Evolutionary conservation across 1,139 yeast species (phyloP).

Genomic region (Saccharomyces uvarum): DNA sequence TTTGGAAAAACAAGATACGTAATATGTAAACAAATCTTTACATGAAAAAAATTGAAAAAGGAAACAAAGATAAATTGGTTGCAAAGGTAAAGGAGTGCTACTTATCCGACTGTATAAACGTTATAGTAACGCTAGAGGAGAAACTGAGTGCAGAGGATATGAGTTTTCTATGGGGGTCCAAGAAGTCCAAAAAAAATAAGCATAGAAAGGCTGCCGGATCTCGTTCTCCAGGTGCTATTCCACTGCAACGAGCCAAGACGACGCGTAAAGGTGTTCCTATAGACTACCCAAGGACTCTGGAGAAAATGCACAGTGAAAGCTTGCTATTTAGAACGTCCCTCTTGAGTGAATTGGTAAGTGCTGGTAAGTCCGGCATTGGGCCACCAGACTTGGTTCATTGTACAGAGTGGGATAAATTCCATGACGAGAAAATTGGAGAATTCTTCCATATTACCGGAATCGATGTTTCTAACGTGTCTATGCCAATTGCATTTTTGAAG

Average conservation of each 20-base stretch:
- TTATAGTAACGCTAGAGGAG: neutral
- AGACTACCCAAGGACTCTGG: constrained; percentile 22
- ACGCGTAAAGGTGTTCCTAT: neutral
- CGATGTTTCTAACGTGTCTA: constrained; percentile 50
- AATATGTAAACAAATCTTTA: neutral
- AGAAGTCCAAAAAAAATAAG: neutral
- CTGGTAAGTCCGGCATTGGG: constrained; percentile 42
- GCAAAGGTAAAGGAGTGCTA: neutral
- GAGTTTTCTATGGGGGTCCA: neutral
- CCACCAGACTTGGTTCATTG: constrained; percentile 84
- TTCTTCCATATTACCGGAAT: constrained; percentile 46
- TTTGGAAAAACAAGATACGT: neutral
- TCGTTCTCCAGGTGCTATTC: neutral
- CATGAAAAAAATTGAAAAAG: neutral
- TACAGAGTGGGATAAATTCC: constrained; percentile 36
- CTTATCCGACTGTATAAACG: neutral
- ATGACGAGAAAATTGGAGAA: constrained; percentile 36
- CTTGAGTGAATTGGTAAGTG: constrained; percentile 13
- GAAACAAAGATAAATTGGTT: neutral
- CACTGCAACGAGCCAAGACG: neutral
- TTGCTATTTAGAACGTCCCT: constrained; percentile 20
- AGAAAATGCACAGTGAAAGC: constrained; percentile 25
- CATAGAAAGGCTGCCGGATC: neutral
- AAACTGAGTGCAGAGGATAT: neutral
- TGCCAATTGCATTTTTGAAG: constrained; percentile 65